Evolutionary conservation across 768 basidiomycete genomes (phyloP), one percentile per base, ranked within the genome.

Genomic region (Lactifluus rugatus): DNA sequence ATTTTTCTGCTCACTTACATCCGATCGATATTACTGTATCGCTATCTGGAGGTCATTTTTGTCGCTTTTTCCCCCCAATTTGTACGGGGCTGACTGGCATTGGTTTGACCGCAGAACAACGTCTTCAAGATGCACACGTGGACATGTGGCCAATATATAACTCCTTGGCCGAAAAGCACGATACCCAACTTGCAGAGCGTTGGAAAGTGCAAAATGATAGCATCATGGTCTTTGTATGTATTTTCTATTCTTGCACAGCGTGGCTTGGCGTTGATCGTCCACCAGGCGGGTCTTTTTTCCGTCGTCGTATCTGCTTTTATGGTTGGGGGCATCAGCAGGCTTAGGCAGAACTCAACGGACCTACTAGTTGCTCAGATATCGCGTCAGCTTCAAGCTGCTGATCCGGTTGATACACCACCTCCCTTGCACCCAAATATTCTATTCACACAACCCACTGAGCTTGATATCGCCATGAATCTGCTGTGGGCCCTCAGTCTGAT

Each of bases 401-500:
- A 44, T n/a, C 23, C 26, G 11, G 2, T 11, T 6, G 16, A 25
- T 3, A 21, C 32, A 10, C 6, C 47, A 4, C 21, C 31, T n/a
- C 10, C 34, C 23, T 34, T 50, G n/a, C 13, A 21, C 26, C 34
- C 23, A 3, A 25, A 16, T 45, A 7, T 50, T 26, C 14, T 23
- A 7, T 13, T 34, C 41, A 32, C 42, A 31, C 16, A 14, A 3
- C 58, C 53, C 32, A 45, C 19, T 4, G 3, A 23, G 4, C 48
- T 54, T 2, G 42, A 42, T 32, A 5, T 61, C 4, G 50, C 57
- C n/a, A 41, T 45, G 39, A 50, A 51, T 32, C 48, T 46, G 31
- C 21, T 62, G 14, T 62, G 61, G 61, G 17, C 49, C 3, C 48
- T 62, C 48, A 62, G 60, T 21, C 37, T 62, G 36, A 11, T 36